Evolutionary conservation across 2,329 filamentous ascomycete genomes (phyloP), one percentile per base, ranked within the genome.

Genomic region (Chrysoporthe austroafricana): DNA sequence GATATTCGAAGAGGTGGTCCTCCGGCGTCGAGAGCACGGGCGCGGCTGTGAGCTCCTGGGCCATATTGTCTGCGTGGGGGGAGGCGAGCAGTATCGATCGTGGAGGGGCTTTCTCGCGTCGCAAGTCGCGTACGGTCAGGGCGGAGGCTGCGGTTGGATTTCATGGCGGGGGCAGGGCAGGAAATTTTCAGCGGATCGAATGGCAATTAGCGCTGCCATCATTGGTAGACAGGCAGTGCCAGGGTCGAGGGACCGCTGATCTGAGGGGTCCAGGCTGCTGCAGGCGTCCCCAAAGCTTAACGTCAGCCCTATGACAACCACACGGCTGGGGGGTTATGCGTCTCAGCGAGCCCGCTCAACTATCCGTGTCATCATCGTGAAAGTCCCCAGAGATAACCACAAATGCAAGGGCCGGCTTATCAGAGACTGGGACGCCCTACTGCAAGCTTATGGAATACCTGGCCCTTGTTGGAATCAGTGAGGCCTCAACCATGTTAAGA

Each of bases 21-120:
- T 88, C 87, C 36, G 88, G 87, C 0, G 88, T 90, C 36, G 88
- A 90, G 57, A 91, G 84, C 42, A 88, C 84, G 3, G 88, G 88
- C 9, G 88, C 76, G 16, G 84, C 80, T 44, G 80, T 81, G 42
- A 87, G 81, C 63, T 84, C 81, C 68, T 77, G 74, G 14, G 81
- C 74, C 84, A 86, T 87, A 62, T 50, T 64, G 43, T 63, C 21
- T 34, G 18, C n/a, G 39, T 32, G 36, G 13, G 13, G 14, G 13
- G 9, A 32, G 3, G 36, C 11, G 36, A n/a, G 11, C 1, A 26
- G 60, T 39, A 7, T 54, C 18, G n/a, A 32, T 42, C n/a, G 18
- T 26, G 14, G 46, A 26, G 26, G 36, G 18, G 44, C 13, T n/a
- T 4, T 43, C 34, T 7, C 16, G 43, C 4, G 32, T 34, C 39